phyloP scores from a whole-genome alignment of 805 yeast species.

The Pichia rugopelliculosa region DNA sequence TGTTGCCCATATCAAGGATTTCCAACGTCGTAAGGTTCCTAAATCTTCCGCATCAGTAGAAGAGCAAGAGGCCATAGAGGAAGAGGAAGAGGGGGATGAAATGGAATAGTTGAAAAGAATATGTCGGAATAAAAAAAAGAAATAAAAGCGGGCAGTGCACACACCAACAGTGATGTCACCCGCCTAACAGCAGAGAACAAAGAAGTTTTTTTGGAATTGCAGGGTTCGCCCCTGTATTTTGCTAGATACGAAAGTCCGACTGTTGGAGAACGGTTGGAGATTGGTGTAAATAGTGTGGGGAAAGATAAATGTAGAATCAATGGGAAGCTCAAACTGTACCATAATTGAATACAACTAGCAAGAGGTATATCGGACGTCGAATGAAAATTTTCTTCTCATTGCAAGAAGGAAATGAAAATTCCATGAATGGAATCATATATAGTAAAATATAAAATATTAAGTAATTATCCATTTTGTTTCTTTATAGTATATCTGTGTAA shows the following conservation, averaged over 20 bases:
- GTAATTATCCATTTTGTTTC: background rate
- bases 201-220: background rate
- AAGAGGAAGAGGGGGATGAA: slow-evolving; percentile 7
- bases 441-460: background rate
- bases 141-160: background rate
- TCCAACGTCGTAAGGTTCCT: slow-evolving; percentile 53
- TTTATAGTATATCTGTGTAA: background rate
- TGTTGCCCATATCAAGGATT: slow-evolving; percentile 78
- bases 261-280: background rate
- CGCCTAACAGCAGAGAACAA: background rate
- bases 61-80: slow-evolving; percentile 10
- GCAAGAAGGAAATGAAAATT: background rate
- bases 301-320: too few species aligned
- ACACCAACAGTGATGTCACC: background rate
- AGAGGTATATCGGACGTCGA: too few species aligned
- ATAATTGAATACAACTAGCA: too few species aligned
- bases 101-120: background rate
- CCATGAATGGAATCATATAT: background rate
- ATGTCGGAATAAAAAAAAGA: background rate
- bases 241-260: background rate
- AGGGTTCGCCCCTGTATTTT: too few species aligned
- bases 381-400: background rate
- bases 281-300: too few species aligned
- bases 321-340: too few species aligned
- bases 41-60: slow-evolving; percentile 16